Conservation (phyloP, 208 protist genomes). For the Trypanosoma caninum region DNA sequence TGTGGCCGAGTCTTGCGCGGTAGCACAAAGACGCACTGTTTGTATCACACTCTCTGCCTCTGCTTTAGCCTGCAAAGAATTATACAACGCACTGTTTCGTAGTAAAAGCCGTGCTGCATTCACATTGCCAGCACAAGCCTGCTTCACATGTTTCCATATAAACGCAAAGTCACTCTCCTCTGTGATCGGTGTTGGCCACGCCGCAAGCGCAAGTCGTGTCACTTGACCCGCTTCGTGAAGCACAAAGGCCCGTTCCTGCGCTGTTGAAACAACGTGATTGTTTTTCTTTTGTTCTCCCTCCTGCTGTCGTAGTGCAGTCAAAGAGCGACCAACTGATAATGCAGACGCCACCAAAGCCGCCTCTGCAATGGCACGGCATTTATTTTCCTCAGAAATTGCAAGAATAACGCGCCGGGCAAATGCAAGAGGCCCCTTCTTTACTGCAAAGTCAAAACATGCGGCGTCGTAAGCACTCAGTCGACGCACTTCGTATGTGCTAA, state of each 20-base stretch:
- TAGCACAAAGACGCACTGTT: conserved; percentile 20
- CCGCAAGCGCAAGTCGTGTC: conserved; percentile 11
- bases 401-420: conserved; percentile 35
- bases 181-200: conserved; percentile 18
- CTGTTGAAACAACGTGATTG: background rate
- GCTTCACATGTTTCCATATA: conserved; percentile 15
- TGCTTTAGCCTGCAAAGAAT: conserved; percentile 2
- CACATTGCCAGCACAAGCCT: conserved; percentile 13
- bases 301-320: background rate
- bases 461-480: conserved; percentile 34
- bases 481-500: conserved; percentile 28
- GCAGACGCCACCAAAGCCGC: conserved; percentile 10
- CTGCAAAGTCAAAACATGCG: conserved; percentile 45
- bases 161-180: conserved; percentile 9
- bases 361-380: conserved; percentile 19
- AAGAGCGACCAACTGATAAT: conserved; percentile 19
- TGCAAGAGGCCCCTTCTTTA: conserved; percentile 29
- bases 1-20: conserved; percentile 17
- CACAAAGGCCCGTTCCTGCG: conserved; percentile 13
- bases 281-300: background rate
- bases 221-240: conserved; percentile 19
- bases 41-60: conserved; percentile 12
- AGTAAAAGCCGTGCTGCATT: conserved; percentile 13
- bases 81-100: conserved; percentile 6
- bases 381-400: conserved; percentile 18